Base-by-base conservation (phyloP, 257 asterid species). In the Nicotiana noctiflora region DNA sequence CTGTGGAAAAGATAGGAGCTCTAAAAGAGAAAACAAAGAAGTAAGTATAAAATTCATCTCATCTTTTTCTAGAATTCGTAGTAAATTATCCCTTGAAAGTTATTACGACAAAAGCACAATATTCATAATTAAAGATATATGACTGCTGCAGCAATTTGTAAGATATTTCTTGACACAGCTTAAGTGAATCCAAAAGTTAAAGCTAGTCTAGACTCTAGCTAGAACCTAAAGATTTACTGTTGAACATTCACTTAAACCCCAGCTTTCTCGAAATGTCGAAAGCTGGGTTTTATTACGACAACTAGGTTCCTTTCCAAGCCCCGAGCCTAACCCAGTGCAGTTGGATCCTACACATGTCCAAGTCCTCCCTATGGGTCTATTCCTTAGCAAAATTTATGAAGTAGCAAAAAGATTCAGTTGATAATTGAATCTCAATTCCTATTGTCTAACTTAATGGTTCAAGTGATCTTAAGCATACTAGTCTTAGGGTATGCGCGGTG, bases 1-100 rank as follows among this genome's bases (percentile, higher is more conserved):
- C 93, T 4, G 5, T 93, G 80, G 93, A 94, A 85, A 90, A 87
- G 83, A 93, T 94, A 55, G 98, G 98, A 60, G 49, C 84, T 65
- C 67, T 94, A 34, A 94, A 89, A 84, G 97, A 91, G 29, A 91
- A 87, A 80, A 89, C 91, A 19, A 89, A 89, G 80, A 84, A 84
- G 97, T 92, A 86, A 87, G 93, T 84, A 18, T 40, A 61, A 44
- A 17, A 53, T 78, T 63, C 13, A 57, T 12, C 37, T 63, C 11
- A 29, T 80, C 44, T n/a, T 13, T 70, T 19, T 44, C 59, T 19
- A 12, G 57, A 5, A 40, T 37, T 66, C 6, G 77, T 53, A 70
- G 77, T 70, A 21, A 21, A 70, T 70, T 70, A 40, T 10, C 77
- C 14, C 46, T 70, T 12, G 59, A 70, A 70, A 70, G 13, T 21